Evolutionary conservation across 2,329 filamentous ascomycete species (phyloP).

Genomic region (Trichophyton equinum): DNA sequence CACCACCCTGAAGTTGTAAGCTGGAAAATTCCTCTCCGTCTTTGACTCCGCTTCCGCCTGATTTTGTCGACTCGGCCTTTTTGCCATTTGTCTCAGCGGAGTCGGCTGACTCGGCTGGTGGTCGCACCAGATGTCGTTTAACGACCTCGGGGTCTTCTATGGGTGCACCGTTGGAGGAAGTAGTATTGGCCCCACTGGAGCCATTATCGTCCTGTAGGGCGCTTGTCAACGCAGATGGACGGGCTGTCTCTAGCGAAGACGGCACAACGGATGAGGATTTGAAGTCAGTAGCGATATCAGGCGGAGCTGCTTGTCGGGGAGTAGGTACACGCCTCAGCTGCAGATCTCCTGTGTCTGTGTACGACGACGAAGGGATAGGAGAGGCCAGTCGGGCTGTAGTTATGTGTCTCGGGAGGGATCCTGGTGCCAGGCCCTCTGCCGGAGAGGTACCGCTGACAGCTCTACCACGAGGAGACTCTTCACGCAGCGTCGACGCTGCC

Average conservation of each 20-base stretch:
- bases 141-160: conserved; percentile 87
- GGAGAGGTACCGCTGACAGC: conserved; percentile 11
- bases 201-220: conserved; percentile 53
- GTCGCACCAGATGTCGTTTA: conserved; percentile 72
- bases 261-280: conserved; percentile 47
- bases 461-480: conserved; percentile 11
- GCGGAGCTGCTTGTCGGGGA: conserved; percentile 30
- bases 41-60: conserved; percentile 20
- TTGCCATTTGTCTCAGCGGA: conserved; percentile 14
- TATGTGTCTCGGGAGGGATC: conserved; percentile 38
- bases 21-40: conserved; percentile 77
- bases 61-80: conserved; percentile 24
- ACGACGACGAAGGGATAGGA: conserved; percentile 38
- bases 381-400: conserved; percentile 45
- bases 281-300: conserved; percentile 46
- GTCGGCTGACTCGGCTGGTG: conserved; percentile 25
- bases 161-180: conserved; percentile 40
- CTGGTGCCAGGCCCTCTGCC: conserved; percentile 23
- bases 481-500: conserved; percentile 19
- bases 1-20: conserved; percentile 80
- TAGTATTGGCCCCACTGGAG: conserved; percentile 29
- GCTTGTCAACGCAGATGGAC: conserved; percentile 70
- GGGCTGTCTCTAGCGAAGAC: conserved; percentile 58
- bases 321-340: conserved; percentile 36
- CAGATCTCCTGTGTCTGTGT: conserved; percentile 32